These are phyloP conservation scores for Malus sylvestris DNA, from an alignment of 306 rosid genomes.

Conservation along the genomic window DNA sequence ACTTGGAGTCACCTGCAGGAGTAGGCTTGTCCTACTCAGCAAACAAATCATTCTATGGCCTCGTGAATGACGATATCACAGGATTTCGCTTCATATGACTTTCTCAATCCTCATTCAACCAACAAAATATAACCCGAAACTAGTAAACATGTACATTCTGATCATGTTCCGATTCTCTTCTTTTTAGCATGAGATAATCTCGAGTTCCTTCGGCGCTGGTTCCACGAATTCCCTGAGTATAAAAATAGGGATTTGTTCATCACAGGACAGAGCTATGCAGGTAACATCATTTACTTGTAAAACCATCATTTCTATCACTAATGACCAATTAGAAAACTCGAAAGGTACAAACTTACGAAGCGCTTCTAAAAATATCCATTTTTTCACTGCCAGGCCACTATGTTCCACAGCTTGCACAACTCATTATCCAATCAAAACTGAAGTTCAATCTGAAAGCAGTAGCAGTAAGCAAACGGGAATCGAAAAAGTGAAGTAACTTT, in stretches of 20 bases:
- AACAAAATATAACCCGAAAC: neutral
- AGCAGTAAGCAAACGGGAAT: conserved; percentile 24
- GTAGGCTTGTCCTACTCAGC: conserved; percentile 28
- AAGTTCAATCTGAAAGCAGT: conserved; percentile 33
- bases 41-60: no score
- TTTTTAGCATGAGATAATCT: conserved; percentile 30
- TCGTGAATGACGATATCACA: no score
- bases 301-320: neutral
- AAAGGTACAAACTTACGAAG: neutral
- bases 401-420: conserved; percentile 43
- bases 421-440: conserved; percentile 20
- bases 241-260: conserved; percentile 20
- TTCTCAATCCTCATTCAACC: conserved; percentile 33
- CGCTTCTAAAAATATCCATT: neutral
- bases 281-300: neutral
- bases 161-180: neutral
- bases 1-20: conserved; percentile 69
- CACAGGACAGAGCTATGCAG: conserved; percentile 43
- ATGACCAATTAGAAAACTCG: neutral
- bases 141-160: neutral
- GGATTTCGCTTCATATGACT: no score
- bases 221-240: conserved; percentile 32
- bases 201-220: conserved; percentile 30
- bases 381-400: conserved; percentile 29
- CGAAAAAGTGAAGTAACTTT: no score